These are phyloP conservation scores for Phytophthora rubi DNA, from an alignment of 352 stramenopile species.

Conservation along the genomic window DNA sequence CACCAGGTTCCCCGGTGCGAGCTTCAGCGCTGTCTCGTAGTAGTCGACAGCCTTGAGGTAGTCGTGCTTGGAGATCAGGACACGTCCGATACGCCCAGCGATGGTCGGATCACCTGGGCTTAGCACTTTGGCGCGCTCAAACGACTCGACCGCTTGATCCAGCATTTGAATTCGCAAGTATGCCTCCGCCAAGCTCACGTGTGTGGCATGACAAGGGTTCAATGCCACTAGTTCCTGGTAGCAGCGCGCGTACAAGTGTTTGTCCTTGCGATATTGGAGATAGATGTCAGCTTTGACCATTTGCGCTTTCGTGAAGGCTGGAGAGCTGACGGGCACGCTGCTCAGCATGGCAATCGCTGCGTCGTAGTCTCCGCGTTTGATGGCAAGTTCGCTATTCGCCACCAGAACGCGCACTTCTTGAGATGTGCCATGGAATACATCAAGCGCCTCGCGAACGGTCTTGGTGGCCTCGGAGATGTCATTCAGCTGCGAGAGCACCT, in stretches of 20 bases:
- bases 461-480: constrained; percentile 71
- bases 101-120: constrained; percentile 79
- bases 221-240: constrained; percentile 90
- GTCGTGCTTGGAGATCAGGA: constrained; percentile 94
- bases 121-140: constrained; percentile 61
- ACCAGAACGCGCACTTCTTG: constrained; percentile 93
- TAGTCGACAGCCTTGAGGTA: constrained; percentile 94
- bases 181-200: constrained; percentile 91
- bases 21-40: constrained; percentile 91
- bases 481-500: constrained; percentile 82
- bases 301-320: constrained; percentile 87
- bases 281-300: constrained; percentile 95
- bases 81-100: constrained; percentile 87
- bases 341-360: constrained; percentile 91
- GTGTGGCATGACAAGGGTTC: constrained; percentile 69
- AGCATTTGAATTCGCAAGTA: constrained; percentile 93
- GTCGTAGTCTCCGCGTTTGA: constrained; percentile 92
- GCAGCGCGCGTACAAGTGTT: constrained; percentile 87
- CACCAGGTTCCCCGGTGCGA: constrained; percentile 74
- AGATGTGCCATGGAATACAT: constrained; percentile 75
- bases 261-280: constrained; percentile 92
- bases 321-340: constrained; percentile 77
- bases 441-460: constrained; percentile 71
- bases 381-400: constrained; percentile 90
- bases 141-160: constrained; percentile 86